These are phyloP conservation scores for Cylindrodendrum hubeiense DNA, from an alignment of 2,329 filamentous ascomycete species.

Conservation along the genomic window DNA sequence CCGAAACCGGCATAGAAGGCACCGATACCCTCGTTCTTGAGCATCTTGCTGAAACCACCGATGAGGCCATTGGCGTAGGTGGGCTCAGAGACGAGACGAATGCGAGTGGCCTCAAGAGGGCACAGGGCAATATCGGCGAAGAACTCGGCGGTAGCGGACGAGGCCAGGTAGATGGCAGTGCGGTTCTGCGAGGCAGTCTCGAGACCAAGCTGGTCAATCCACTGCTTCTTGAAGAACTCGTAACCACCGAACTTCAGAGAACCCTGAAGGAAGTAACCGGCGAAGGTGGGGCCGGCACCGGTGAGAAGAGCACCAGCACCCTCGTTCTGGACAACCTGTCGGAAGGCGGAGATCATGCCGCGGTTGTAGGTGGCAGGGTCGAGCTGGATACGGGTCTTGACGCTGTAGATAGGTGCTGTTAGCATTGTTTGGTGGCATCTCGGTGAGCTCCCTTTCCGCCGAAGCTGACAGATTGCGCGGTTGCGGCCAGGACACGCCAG, in stretches of 20 bases:
- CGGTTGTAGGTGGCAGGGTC: slow-evolving; percentile 91
- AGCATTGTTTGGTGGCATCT: slow-evolving; percentile 23
- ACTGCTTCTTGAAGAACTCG: slow-evolving; percentile 96
- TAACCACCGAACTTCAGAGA: slow-evolving; percentile 96
- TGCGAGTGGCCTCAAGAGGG: slow-evolving; percentile 93
- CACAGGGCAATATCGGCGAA: slow-evolving; percentile 86
- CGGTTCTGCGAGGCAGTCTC: slow-evolving; percentile 84
- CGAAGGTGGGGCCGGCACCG: slow-evolving; percentile 85
- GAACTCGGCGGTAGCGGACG: slow-evolving; percentile 74
- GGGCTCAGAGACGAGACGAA: slow-evolving; percentile 90
- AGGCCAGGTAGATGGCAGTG: slow-evolving; percentile 83
- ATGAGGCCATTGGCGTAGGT: slow-evolving; percentile 85
- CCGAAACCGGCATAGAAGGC: slow-evolving; percentile 95
- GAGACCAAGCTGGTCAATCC: slow-evolving; percentile 82
- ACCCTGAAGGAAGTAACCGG: slow-evolving; percentile 95
- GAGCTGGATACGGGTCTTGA: slow-evolving; percentile 97
- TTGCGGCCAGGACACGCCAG: not conserved
- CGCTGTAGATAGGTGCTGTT: slow-evolving; percentile 63
- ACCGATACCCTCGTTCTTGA: slow-evolving; percentile 83
- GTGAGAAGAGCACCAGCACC: slow-evolving; percentile 89
- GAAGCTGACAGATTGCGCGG: not conserved
- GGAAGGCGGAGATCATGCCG: slow-evolving; percentile 88
- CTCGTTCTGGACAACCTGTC: slow-evolving; percentile 85
- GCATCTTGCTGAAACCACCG: slow-evolving; percentile 85
- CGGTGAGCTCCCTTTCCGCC: not conserved